Conservation (phyloP, 495 filamentous ascomycete species). For the Penicillium daleae region DNA sequence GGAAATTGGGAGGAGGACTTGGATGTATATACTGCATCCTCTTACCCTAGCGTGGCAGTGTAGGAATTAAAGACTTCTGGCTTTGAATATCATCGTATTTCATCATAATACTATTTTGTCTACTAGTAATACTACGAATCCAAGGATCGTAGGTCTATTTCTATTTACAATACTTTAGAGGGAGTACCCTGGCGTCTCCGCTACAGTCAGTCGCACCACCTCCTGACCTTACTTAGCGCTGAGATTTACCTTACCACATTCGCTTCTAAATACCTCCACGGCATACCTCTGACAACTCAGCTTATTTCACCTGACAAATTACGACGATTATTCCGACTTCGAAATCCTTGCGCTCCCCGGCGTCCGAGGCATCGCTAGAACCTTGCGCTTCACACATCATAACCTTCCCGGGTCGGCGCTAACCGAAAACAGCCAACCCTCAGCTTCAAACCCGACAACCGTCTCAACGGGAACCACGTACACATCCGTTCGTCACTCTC, state of each 20-base stretch:
- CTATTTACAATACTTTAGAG: neutral
- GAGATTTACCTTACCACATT: neutral
- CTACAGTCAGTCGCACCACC: neutral
- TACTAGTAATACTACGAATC: neutral
- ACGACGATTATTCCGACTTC: neutral
- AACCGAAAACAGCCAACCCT: slow-evolving; percentile 51
- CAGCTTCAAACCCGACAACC: slow-evolving; percentile 45
- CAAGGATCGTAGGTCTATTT: too few relatives aligned
- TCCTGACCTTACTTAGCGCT: neutral
- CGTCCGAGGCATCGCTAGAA: too few relatives aligned
- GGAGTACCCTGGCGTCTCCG: neutral
- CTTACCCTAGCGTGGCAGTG: slow-evolving; percentile 34
- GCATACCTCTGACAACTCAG: neutral
- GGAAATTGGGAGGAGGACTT: slow-evolving; percentile 31
- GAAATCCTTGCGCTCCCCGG: neutral
- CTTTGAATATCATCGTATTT: slow-evolving; percentile 33
- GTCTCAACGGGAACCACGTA: slow-evolving; percentile 28
- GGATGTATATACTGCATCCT: slow-evolving; percentile 48
- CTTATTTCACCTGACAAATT: neutral
- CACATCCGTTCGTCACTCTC: slow-evolving; percentile 29
- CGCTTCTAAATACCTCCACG: too few relatives aligned
- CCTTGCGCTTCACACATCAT: slow-evolving; percentile 13
- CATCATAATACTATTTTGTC: slow-evolving; percentile 17
- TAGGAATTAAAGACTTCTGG: slow-evolving; percentile 33
- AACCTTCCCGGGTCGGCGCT: slow-evolving; percentile 35